Evolutionary conservation across 106 monocot genomes (phyloP).

Genomic region (Dioscorea dumetorum): DNA sequence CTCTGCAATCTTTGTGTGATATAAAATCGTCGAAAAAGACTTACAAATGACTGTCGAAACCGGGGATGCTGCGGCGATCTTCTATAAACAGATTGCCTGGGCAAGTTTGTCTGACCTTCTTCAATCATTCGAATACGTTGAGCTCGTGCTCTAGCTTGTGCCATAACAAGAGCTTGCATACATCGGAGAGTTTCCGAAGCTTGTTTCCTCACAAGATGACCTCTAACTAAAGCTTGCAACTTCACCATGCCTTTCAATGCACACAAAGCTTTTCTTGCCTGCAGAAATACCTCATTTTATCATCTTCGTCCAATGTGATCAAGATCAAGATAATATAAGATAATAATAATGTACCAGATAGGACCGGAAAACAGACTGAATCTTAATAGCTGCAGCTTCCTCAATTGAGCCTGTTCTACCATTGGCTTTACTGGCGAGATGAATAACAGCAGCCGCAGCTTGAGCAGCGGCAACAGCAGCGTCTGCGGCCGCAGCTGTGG

Average conservation of each 20-base stretch:
- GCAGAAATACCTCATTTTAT: not conserved
- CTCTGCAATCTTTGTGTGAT: not conserved
- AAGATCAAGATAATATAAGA: not conserved
- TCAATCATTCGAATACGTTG: constrained; percentile 21
- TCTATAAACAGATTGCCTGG: constrained; percentile 13
- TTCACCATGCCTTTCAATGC: constrained; percentile 57
- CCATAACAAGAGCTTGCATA: constrained; percentile 40
- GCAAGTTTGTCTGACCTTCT: constrained; percentile 3
- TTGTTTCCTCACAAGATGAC: constrained; percentile 38
- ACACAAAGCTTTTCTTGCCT: constrained; percentile 55
- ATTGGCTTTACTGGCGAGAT: constrained; percentile 12
- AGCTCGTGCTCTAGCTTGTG: constrained; percentile 34
- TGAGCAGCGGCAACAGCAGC: constrained; percentile 43
- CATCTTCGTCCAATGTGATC: too few species aligned
- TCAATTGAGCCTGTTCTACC: constrained; percentile 14
- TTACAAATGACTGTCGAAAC: constrained; percentile 24
- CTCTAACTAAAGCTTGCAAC: constrained; percentile 46
- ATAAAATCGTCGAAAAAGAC: not conserved
- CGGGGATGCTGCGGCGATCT: constrained; percentile 18
- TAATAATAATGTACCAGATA: constrained; percentile 36
- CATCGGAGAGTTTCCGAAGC: constrained; percentile 33
- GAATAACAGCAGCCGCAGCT: constrained; percentile 31
- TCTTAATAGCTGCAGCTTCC: constrained; percentile 51
- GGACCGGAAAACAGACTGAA: constrained; percentile 54
- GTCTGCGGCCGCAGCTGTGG: constrained; percentile 40